Conservation (phyloP, 768 basidiomycete species). For the Agrocybe praecox region DNA sequence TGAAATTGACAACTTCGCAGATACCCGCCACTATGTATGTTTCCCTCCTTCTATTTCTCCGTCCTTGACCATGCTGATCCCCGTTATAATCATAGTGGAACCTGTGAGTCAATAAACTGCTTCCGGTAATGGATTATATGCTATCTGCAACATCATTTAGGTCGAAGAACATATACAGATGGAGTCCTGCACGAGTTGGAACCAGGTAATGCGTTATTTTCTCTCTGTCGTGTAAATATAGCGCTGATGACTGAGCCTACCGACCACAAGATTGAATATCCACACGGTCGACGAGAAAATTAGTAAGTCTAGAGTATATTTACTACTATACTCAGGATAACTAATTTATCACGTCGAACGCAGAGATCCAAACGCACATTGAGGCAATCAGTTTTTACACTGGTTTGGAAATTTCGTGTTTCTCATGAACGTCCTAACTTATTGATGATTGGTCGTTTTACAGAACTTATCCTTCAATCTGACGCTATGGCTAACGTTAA, state of each 20-base stretch:
- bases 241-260: neutral
- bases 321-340: neutral
- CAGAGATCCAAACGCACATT: slow-evolving; percentile 28
- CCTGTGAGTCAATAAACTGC: slow-evolving; percentile 14
- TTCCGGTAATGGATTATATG: neutral
- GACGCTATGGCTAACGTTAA: neutral
- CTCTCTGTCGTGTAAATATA: neutral
- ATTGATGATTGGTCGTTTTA: neutral
- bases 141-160: slow-evolving; percentile 5
- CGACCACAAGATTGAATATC: slow-evolving; percentile 22
- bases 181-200: slow-evolving; percentile 28
- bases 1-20: slow-evolving; percentile 7
- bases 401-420: slow-evolving; percentile 13
- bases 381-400: slow-evolving; percentile 32
- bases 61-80: neutral
- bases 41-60: neutral
- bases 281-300: slow-evolving; percentile 33
- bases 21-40: slow-evolving; percentile 33
- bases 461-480: slow-evolving; percentile 12
- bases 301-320: slow-evolving; percentile 15
- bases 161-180: slow-evolving; percentile 30
- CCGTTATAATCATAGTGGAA: slow-evolving; percentile 21
- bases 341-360: neutral
- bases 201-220: slow-evolving; percentile 19
- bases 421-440: neutral